Percentiles rank a stretch among this genome's conserved stretches.
These are phyloP conservation scores for Rosa rugosa DNA, from an alignment of 306 rosid species.

Conservation along the genomic window DNA sequence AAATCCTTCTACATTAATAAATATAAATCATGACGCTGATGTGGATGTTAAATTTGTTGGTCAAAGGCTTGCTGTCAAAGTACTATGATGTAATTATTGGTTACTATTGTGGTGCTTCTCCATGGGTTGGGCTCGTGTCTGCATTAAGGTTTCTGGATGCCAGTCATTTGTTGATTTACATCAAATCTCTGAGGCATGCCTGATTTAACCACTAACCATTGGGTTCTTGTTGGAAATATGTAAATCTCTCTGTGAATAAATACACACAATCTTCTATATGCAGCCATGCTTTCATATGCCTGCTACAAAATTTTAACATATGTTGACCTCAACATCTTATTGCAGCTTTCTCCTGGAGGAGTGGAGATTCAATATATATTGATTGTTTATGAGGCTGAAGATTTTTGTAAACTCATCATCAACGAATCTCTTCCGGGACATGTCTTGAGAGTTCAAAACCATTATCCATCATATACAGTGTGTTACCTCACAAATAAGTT, in stretches of 20 bases:
- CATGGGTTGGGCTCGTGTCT: background rate
- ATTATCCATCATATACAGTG: constrained; percentile 74
- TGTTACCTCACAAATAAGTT: constrained; percentile 83
- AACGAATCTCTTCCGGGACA: constrained; percentile 61
- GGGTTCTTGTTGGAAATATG: background rate
- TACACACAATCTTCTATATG: background rate
- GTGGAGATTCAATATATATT: constrained; percentile 66
- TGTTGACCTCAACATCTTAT: constrained; percentile 30
- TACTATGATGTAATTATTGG: background rate
- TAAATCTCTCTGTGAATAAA: background rate
- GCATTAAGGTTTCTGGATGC: background rate
- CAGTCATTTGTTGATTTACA: background rate
- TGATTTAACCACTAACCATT: background rate
- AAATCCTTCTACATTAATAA: background rate
- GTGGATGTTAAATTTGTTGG: background rate
- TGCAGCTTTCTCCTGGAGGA: constrained; percentile 59
- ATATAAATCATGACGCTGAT: background rate
- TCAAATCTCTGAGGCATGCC: background rate
- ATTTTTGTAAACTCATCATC: constrained; percentile 62
- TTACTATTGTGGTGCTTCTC: background rate
- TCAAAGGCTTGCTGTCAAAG: background rate
- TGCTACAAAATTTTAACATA: constrained; percentile 6
- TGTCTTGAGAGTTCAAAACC: constrained; percentile 55
- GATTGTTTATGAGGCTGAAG: constrained; percentile 72
- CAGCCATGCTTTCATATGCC: background rate